Percentiles rank a stretch among this genome's conserved stretches.
Conservation (phyloP, 2,329 filamentous ascomycete species). For the Pseudogymnoascus verrucosus region DNA sequence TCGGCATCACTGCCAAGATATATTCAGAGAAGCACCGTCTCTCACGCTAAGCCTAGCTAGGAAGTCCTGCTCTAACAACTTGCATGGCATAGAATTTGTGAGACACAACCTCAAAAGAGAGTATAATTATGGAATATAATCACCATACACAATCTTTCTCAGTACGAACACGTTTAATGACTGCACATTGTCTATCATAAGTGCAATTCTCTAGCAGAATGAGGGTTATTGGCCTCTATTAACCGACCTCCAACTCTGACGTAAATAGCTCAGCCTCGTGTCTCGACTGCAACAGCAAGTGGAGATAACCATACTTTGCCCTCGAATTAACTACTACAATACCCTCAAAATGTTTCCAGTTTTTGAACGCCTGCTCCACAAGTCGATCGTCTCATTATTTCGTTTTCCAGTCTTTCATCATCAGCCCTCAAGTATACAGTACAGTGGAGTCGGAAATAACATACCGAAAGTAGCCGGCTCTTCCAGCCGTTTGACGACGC, state of each 20-base stretch:
- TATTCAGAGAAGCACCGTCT: not conserved
- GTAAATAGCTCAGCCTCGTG: not conserved
- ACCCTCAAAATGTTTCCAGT: not conserved
- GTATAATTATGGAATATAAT: not conserved
- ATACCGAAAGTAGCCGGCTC: slow-evolving; percentile 41
- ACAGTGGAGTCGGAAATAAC: slow-evolving; percentile 20
- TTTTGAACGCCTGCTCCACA: not conserved
- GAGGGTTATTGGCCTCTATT: not conserved
- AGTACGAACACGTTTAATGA: not conserved
- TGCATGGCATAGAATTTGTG: not conserved
- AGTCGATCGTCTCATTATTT: not conserved
- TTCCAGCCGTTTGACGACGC: slow-evolving; percentile 34
- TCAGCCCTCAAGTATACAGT: not conserved
- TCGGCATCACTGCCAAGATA: not conserved
- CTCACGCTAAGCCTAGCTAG: not conserved
- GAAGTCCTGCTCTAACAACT: not conserved
- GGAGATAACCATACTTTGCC: not conserved
- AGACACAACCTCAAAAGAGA: not conserved
- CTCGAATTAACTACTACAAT: not conserved
- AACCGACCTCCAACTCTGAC: not conserved
- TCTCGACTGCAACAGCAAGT: not conserved
- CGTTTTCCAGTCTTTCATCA: not conserved
- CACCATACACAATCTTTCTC: not conserved
- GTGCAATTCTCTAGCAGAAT: not conserved
- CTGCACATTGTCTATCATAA: not conserved